Evolutionary conservation across 106 monocot genomes (phyloP).

Genomic region (Dendrobium catenatum): DNA sequence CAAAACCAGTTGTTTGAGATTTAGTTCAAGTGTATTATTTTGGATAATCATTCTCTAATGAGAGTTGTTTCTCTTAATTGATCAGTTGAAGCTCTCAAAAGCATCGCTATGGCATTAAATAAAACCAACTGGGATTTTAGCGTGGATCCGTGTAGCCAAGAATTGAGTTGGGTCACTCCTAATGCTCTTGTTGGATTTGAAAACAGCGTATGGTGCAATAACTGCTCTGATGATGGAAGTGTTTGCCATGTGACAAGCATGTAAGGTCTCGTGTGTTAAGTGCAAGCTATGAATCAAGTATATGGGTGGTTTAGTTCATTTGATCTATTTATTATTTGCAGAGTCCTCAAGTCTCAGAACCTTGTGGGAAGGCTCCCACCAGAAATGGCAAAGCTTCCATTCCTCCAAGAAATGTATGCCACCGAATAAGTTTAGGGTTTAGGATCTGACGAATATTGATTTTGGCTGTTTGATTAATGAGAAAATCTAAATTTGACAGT

Average conservation of each 20-base stretch:
- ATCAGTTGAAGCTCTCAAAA: conserved; percentile 38
- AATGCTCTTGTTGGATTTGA: conserved; percentile 19
- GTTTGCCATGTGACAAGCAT: conserved; percentile 13
- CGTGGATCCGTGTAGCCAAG: conserved; percentile 53
- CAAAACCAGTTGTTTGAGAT: no score
- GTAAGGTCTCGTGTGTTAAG: background rate
- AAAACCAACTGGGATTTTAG: conserved; percentile 56
- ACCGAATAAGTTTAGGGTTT: background rate
- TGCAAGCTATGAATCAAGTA: background rate
- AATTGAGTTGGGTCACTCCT: conserved; percentile 29
- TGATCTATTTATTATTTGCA: background rate
- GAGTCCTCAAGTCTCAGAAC: conserved; percentile 5
- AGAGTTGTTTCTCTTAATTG: background rate
- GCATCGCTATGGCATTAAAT: conserved; percentile 34
- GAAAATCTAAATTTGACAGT: background rate
- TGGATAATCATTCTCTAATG: no score
- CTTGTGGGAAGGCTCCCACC: conserved; percentile 10
- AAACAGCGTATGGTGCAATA: conserved; percentile 35
- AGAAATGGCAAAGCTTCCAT: conserved; percentile 6
- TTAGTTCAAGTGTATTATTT: no score
- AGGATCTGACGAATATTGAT: background rate
- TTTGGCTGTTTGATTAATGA: background rate
- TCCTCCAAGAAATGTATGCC: conserved; percentile 11
- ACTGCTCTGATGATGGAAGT: conserved; percentile 3
- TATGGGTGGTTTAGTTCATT: no score